Evolutionary conservation across 2,329 filamentous ascomycete genomes (phyloP).

Genomic region (Penicillium sp.): DNA sequence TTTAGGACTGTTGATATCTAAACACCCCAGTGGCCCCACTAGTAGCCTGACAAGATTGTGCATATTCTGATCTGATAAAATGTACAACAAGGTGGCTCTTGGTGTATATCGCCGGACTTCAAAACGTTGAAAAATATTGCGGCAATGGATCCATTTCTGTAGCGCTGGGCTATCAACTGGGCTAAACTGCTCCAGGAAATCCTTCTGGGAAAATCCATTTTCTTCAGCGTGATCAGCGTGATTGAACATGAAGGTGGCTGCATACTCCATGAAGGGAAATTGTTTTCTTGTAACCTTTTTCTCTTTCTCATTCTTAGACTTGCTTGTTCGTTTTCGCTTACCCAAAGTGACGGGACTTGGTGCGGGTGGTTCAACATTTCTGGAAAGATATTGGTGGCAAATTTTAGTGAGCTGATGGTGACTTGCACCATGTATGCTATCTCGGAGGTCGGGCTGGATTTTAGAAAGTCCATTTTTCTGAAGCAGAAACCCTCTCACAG

Average conservation of each 20-base stretch:
- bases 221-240: neutral
- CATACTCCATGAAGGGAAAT: neutral
- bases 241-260: neutral
- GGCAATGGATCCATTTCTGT: neutral
- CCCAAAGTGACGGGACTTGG: neutral
- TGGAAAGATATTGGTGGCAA: neutral
- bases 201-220: neutral
- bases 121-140: neutral
- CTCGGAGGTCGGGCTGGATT: slow-evolving; percentile 4
- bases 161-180: neutral
- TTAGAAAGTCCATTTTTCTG: slow-evolving; percentile 6
- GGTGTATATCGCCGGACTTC: neutral
- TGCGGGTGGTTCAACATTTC: neutral
- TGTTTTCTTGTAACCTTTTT: neutral
- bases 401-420: neutral
- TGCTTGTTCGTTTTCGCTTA: neutral
- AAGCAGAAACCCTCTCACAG: slow-evolving; percentile 2
- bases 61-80: slow-evolving; percentile 1
- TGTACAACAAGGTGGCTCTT: neutral
- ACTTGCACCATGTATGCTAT: neutral
- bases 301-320: neutral
- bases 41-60: neutral
- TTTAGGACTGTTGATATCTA: neutral
- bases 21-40: neutral
- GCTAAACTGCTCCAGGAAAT: neutral